Evolutionary conservation across 2,329 filamentous ascomycete species (phyloP).

Genomic region (Orbilia blumenaviensis): DNA sequence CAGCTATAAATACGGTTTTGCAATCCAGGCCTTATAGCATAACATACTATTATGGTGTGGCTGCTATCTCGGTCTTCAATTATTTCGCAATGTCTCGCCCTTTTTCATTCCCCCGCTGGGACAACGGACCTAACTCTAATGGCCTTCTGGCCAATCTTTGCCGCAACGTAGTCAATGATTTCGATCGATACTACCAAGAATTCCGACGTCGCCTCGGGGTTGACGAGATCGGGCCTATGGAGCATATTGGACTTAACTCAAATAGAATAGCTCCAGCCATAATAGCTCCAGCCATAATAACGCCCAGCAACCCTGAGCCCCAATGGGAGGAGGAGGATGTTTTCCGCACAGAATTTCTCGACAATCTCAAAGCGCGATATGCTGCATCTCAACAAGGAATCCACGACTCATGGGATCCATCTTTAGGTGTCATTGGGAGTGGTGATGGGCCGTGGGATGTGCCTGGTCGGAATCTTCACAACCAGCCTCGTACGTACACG

Average conservation of each 20-base stretch:
- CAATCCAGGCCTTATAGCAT: too few species aligned
- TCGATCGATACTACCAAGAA: slow-evolving; percentile 21
- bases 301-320: not conserved
- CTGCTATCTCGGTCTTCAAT: not conserved
- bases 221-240: too few species aligned
- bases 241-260: too few species aligned
- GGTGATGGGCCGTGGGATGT: not conserved
- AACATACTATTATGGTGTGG: too few species aligned
- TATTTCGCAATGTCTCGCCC: not conserved
- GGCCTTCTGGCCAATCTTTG: not conserved
- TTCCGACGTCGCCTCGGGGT: slow-evolving; percentile 2
- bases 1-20: too few species aligned
- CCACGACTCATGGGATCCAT: not conserved
- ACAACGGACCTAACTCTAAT: not conserved
- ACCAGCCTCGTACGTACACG: not conserved
- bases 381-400: not conserved
- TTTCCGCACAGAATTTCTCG: slow-evolving; percentile 26
- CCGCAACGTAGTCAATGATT: not conserved
- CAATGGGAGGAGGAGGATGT: slow-evolving; percentile 16
- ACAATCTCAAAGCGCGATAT: slow-evolving; percentile 19
- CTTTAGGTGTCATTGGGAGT: not conserved
- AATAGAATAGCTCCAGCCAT: too few species aligned
- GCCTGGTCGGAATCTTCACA: not conserved
- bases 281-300: too few species aligned
- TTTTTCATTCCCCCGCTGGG: not conserved